Evolutionary conservation across 768 basidiomycete species (phyloP).

Genomic region (Russula griseocarnosa): DNA sequence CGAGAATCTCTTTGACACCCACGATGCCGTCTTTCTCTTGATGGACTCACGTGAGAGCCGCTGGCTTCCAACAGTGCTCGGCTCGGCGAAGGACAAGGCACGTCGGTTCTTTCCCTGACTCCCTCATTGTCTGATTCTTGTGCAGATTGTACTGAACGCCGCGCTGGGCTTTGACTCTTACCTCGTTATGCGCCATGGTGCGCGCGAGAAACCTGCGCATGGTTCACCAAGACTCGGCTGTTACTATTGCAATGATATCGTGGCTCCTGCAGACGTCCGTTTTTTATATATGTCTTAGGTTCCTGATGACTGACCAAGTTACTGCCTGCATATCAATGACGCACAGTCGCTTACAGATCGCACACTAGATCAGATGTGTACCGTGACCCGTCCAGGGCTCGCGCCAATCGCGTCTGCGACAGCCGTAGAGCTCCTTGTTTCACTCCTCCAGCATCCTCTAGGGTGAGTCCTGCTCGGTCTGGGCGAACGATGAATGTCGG

Average conservation of each 20-base stretch:
- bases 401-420: conserved; percentile 90
- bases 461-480: conserved; percentile 46
- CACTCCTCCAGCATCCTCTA: conserved; percentile 82
- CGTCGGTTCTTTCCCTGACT: background rate
- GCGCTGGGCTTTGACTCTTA: conserved; percentile 95
- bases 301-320: background rate
- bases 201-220: conserved; percentile 42
- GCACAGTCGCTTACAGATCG: conserved; percentile 70
- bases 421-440: conserved; percentile 88
- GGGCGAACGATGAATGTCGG: background rate
- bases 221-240: conserved; percentile 62
- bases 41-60: conserved; percentile 99
- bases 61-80: conserved; percentile 92
- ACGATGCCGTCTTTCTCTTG: conserved; percentile 88
- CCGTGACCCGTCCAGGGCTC: conserved; percentile 91
- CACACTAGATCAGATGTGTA: conserved; percentile 98
- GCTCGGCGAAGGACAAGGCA: conserved; percentile 81
- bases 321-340: background rate
- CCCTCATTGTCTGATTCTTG: background rate
- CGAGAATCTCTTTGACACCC: conserved; percentile 72
- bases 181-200: conserved; percentile 95
- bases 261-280: conserved; percentile 88
- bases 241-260: conserved; percentile 98
- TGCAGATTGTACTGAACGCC: conserved; percentile 85
- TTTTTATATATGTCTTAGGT: background rate